Evolutionary conservation across 2,329 filamentous ascomycete species (phyloP).

Genomic region (Celoporthe dispersa): DNA sequence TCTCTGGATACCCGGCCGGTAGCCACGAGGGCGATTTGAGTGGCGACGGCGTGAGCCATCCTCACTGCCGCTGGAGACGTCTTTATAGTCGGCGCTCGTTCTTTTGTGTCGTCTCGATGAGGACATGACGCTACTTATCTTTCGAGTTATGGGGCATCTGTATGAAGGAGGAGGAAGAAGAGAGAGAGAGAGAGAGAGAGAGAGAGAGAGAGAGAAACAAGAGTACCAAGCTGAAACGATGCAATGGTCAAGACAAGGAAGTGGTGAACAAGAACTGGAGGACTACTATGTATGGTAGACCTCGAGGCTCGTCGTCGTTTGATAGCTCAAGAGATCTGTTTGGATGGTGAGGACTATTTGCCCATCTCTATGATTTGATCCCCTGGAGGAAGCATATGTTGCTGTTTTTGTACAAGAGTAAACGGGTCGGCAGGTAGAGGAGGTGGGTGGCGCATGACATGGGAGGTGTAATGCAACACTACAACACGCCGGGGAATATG

Average conservation of each 20-base stretch:
- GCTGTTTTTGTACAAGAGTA: constrained; percentile 22
- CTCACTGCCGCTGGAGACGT: constrained; percentile 22
- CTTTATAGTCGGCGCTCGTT: constrained; percentile 17
- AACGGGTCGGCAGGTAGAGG: not conserved
- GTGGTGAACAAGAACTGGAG: not conserved
- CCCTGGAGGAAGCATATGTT: not conserved
- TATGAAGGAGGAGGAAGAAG: not conserved
- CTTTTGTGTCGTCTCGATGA: constrained; percentile 20
- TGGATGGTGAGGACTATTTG: not conserved
- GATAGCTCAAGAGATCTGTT: not conserved
- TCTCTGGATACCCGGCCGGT: constrained; percentile 17
- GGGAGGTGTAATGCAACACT: not conserved
- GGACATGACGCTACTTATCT: constrained; percentile 16
- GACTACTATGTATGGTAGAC: constrained; percentile 5
- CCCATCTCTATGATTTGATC: not conserved
- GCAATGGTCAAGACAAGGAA: not conserved
- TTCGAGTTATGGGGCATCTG: not conserved
- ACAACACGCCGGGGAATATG: not conserved
- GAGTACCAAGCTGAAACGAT: not conserved
- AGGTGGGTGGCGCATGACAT: not conserved
- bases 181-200: not conserved
- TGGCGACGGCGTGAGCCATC: constrained; percentile 12
- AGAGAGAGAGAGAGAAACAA: not conserved
- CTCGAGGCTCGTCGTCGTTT: not conserved
- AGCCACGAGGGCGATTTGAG: constrained; percentile 20